Percentiles rank a stretch among this genome's conserved stretches.
Evolutionary conservation across 371 early-diverging fungal species (phyloP).

Genomic region (Pancytospora philotis): DNA sequence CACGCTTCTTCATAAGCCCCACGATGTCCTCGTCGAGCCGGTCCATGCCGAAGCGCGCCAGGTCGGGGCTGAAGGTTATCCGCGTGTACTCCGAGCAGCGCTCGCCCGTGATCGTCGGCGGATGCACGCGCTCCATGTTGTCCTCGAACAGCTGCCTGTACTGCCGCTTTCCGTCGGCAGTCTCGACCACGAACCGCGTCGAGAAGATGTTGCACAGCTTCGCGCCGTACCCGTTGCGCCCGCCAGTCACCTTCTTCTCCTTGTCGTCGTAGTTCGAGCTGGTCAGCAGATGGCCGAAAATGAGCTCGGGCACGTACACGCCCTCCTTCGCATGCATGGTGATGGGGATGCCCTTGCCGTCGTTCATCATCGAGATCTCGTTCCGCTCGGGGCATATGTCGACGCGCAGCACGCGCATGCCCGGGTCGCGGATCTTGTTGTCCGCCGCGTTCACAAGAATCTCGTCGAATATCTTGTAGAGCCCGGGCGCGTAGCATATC

Average conservation of each 20-base stretch:
- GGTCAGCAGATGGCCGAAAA: slow-evolving; percentile 94
- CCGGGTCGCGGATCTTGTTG: slow-evolving; percentile 73
- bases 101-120: slow-evolving; percentile 44
- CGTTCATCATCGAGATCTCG: slow-evolving; percentile 78
- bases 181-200: slow-evolving; percentile 87
- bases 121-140: slow-evolving; percentile 54
- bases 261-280: slow-evolving; percentile 94
- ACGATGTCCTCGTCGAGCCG: slow-evolving; percentile 71
- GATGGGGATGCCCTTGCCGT: slow-evolving; percentile 92
- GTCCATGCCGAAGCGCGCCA: slow-evolving; percentile 77
- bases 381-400: slow-evolving; percentile 71
- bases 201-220: slow-evolving; percentile 97
- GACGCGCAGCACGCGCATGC: slow-evolving; percentile 81
- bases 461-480: slow-evolving; percentile 99
- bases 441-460: slow-evolving; percentile 83
- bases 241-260: slow-evolving; percentile 93
- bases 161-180: slow-evolving; percentile 67
- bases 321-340: slow-evolving; percentile 80
- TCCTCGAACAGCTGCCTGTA: slow-evolving; percentile 64
- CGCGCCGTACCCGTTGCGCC: slow-evolving; percentile 97
- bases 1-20: slow-evolving; percentile 79
- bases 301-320: slow-evolving; percentile 92
- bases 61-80: slow-evolving; percentile 91
- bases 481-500: slow-evolving; percentile 79
- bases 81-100: slow-evolving; percentile 55